Percentiles rank a stretch among this genome's conserved stretches.
These are phyloP conservation scores for Monilinia fructigena DNA, from an alignment of 2,329 filamentous ascomycete species.

Conservation along the genomic window DNA sequence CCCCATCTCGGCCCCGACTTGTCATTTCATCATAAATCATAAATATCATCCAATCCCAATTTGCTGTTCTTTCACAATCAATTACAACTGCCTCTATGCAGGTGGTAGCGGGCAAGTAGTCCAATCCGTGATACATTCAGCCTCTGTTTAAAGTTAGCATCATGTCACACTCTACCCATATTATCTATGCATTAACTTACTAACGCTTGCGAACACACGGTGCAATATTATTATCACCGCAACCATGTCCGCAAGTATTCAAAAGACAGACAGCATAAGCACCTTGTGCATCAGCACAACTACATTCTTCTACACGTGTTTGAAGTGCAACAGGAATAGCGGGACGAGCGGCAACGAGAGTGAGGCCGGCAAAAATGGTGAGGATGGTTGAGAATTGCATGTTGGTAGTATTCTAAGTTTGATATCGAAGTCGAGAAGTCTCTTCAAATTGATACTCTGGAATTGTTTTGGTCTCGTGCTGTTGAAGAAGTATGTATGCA, in stretches of 20 bases:
- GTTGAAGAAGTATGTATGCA: too few species aligned
- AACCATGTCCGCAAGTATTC: conserved; percentile 13
- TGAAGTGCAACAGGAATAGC: not conserved
- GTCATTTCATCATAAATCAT: not conserved
- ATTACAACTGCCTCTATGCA: conserved; percentile 2
- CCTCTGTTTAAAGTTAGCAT: conserved; percentile 3
- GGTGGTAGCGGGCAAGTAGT: conserved; percentile 5
- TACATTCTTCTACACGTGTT: conserved; percentile 12
- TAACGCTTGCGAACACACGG: conserved; percentile 11
- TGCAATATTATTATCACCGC: not conserved
- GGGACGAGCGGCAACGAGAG: conserved; percentile 13
- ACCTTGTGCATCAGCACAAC: conserved; percentile 9
- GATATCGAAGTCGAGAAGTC: too few species aligned
- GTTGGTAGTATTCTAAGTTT: too few species aligned
- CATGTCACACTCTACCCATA: not conserved
- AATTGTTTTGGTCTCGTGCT: too few species aligned
- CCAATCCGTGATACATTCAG: conserved; percentile 12
- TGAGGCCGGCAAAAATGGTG: not conserved
- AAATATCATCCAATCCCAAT: not conserved
- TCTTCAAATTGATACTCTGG: too few species aligned
- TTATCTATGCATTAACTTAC: not conserved
- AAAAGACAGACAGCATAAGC: conserved; percentile 17
- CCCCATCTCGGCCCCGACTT: not conserved
- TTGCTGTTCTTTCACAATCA: not conserved
- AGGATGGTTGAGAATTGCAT: too few species aligned